Base-by-base conservation (phyloP, 345 rosid species). In the Brassica nigra region DNA sequence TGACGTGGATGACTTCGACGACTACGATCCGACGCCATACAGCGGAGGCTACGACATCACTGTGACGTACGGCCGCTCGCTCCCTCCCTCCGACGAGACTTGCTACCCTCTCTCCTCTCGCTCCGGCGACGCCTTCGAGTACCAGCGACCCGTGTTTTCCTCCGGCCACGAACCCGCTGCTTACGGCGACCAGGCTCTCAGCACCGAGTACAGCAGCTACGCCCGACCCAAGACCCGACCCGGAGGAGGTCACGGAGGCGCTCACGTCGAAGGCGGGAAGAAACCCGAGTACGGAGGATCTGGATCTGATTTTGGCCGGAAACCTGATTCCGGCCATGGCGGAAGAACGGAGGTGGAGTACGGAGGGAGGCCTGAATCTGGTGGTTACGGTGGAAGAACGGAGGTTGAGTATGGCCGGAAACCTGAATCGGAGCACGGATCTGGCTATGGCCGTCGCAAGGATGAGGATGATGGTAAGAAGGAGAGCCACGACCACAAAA, bases 21-120 rank as follows among this genome's bases (percentile, higher is more conserved):
- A 90, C 67, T 89, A 64, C 81, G 98, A 95, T 75, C 88, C 98
- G 8, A 92, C 89, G 16, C 98, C 98, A 0, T 95, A 90, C 68
- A 91, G 90, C 2, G 99, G 99, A 4, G 99, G 99, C n/a, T 95
- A 86, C 68, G 94, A 93, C 85, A 47, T 92, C 49, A 23, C 55
- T 36, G 37, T 87, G 62, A 87, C 92, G 6, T 95, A 87, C 82
- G 97, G 99, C 29, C 97, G 97, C 16, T 87, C 97, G 0, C 66
- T 95, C 18, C 84, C 86, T 5, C 92, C 91, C 3, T 86, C 88
- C 55, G 89, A 86, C 0, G 91, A 93, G 59, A 91, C 83, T 15
- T 95, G 99, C 83, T 82, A 92, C 79, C 83, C 89, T 6, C 82
- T 74, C 61, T 79, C 89, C 2, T 83, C 90, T 20, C 70, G 83